Evolutionary conservation across 1,284 basidiomycete genomes (phyloP).

Genomic region (Acaromyces ingoldii): DNA sequence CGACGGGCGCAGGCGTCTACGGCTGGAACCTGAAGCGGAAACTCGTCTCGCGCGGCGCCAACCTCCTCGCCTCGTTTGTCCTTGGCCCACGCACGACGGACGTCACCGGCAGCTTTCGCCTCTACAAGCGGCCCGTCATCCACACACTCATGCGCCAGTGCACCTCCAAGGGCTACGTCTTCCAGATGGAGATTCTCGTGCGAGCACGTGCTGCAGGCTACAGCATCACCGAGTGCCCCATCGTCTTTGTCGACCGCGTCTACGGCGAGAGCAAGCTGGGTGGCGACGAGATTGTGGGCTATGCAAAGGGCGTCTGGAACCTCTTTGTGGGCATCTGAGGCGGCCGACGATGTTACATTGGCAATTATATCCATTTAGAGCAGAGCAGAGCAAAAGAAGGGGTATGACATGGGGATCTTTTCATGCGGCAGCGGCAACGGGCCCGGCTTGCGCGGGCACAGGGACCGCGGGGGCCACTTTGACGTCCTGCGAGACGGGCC

Average conservation of each 20-base stretch:
- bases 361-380: too few relatives aligned
- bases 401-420: too few relatives aligned
- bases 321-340: constrained; percentile 54
- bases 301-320: constrained; percentile 76
- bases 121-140: constrained; percentile 72
- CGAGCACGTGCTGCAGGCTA: constrained; percentile 75
- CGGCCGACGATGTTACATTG: too few relatives aligned
- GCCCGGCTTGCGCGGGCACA: too few relatives aligned
- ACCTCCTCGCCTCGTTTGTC: constrained; percentile 30
- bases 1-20: constrained; percentile 35
- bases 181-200: constrained; percentile 97
- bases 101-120: constrained; percentile 52
- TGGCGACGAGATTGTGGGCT: constrained; percentile 80
- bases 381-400: too few relatives aligned
- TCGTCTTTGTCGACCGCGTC: constrained; percentile 86
- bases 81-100: constrained; percentile 34
- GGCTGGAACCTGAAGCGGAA: constrained; percentile 40
- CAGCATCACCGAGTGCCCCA: constrained; percentile 79
- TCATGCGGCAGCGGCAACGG: too few relatives aligned
- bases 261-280: constrained; percentile 88
- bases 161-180: constrained; percentile 82
- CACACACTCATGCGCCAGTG: constrained; percentile 75
- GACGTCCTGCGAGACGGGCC: too few relatives aligned
- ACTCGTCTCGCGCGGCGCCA: constrained; percentile 35
- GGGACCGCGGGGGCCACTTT: too few relatives aligned